phyloP scores from a whole-genome alignment of 306 rosid genomes.

The Luffa acutangula region DNA sequence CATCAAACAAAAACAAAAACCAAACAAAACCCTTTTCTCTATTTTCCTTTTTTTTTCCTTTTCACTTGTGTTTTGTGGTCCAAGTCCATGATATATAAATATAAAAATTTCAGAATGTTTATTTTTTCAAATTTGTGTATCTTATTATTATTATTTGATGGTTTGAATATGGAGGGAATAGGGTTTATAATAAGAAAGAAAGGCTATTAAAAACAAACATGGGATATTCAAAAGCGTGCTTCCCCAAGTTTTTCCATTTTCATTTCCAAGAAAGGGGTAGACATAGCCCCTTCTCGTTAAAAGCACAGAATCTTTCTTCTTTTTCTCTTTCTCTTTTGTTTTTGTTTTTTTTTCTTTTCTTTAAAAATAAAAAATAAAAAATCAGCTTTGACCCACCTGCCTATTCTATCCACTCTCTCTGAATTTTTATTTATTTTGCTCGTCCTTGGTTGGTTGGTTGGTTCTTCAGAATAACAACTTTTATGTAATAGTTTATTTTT shows the following conservation, averaged over 20 bases:
- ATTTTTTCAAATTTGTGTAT: no score
- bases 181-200: not conserved
- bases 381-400: constrained; percentile 3
- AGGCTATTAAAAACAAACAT: constrained; percentile 16
- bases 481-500: not conserved
- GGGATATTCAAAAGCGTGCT: constrained; percentile 48
- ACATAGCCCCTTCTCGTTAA: constrained; percentile 45
- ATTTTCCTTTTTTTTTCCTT: not conserved
- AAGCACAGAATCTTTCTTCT: constrained; percentile 48
- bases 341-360: not conserved
- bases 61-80: not conserved
- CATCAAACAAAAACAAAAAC: not conserved
- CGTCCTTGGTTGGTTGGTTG: not conserved
- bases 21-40: not conserved
- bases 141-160: no score
- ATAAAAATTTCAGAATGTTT: no score
- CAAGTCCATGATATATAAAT: not conserved
- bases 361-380: not conserved
- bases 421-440: not conserved
- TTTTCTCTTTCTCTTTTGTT: not conserved
- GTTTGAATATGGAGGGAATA: no score
- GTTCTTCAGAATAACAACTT: not conserved
- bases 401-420: not conserved
- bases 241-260: constrained; percentile 50
- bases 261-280: constrained; percentile 81